Conservation (phyloP, 73 alveolate species). For the Paramecium pentaurelia region DNA sequence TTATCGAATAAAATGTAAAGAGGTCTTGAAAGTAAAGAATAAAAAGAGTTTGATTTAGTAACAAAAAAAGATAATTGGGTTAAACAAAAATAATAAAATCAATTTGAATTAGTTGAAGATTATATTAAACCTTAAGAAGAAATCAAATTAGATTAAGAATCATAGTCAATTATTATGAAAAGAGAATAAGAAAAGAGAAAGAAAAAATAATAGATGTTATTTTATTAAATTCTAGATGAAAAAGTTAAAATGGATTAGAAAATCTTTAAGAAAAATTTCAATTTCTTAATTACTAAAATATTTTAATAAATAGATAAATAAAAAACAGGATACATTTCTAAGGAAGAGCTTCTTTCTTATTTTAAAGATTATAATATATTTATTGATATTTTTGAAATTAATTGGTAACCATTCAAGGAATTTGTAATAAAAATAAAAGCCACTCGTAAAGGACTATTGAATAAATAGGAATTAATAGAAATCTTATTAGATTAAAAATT, state of each 20-base stretch:
- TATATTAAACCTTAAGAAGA: neutral
- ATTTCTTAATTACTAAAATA: neutral
- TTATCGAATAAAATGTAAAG: neutral
- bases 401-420: neutral
- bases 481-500: neutral
- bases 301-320: neutral
- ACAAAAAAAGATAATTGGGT: neutral
- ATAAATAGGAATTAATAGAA: neutral
- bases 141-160: neutral
- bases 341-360: neutral
- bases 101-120: neutral
- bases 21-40: neutral
- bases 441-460: neutral
- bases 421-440: conserved; percentile 10
- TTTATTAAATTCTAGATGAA: conserved; percentile 3
- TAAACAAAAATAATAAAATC: neutral
- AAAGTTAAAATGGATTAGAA: neutral
- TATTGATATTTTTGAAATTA: conserved; percentile 24
- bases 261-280: neutral
- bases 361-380: neutral
- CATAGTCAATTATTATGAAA: neutral
- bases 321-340: neutral
- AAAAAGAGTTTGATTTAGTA: neutral
- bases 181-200: neutral
- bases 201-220: neutral